Evolutionary conservation across 2,329 filamentous ascomycete genomes (phyloP), one percentile per base, ranked within the genome.

Genomic region (Colletotrichum sp.): DNA sequence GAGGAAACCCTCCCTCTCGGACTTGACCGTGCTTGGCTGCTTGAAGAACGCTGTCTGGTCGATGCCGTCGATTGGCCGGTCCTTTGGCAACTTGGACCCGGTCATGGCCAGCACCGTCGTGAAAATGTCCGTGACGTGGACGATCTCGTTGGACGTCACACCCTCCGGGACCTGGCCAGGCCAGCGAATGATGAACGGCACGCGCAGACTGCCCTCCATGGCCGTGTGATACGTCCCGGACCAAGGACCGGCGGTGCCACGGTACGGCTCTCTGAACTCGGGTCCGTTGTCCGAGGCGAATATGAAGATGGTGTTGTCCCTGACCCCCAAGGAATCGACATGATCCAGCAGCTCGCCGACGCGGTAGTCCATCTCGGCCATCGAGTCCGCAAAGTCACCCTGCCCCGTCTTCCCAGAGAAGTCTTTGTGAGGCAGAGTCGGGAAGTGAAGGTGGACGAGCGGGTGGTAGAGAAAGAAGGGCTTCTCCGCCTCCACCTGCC

Each of bases 261-360:
- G 78, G 60, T 83, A 83, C 0, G 83, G 83, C 1, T 78, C 73
- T 18, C 83, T 72, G 43, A 84, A 84, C 69, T 84, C 83, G 0
- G 83, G 83, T 0, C 83, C 83, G 12, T 84, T 84, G 75, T 84
- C 83, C 0, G 83, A 84, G 1, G 83, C 82, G 59, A 84, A 84
- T 14, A 84, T 82, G 78, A 84, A 68, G 9, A 83, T 78, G 0
- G 82, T 84, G 34, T 84, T 84, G 0, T 83, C 80, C 1, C 79
- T 71, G 3, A 82, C 67, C 0, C 80, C 81, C 3, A 83, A 74
- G 1, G 55, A 24, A 28, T 84, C 83, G 2, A 84, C 66, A 55
- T 84, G 80, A 36, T 84, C 82, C 0, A 84, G 61, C 6, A 84
- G 21, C 55, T 84, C 74, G 12, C 83, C 83, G 0, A 83, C 82